These are phyloP conservation scores for Conticribra weissflogii DNA, from an alignment of 108 stramenopile species.

Conservation along the genomic window DNA sequence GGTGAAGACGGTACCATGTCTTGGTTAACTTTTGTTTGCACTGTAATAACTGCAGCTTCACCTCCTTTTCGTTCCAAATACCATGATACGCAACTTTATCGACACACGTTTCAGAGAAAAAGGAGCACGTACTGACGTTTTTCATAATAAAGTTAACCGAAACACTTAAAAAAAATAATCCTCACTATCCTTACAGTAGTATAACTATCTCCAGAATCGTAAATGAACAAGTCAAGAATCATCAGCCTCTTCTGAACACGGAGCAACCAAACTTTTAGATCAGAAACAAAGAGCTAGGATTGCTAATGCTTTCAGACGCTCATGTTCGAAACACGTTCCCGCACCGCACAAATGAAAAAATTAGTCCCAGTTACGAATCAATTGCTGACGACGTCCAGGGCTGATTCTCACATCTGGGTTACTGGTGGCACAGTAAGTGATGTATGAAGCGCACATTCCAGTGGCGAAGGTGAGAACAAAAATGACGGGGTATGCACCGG, in stretches of 20 bases:
- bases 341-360: not conserved
- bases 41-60: no score
- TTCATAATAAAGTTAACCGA: not conserved
- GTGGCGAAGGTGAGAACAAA: slow-evolving; percentile 53
- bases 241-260: not conserved
- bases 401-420: slow-evolving; percentile 67
- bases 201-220: not conserved
- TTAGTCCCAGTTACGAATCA: slow-evolving; percentile 62
- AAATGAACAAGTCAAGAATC: not conserved
- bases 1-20: no score
- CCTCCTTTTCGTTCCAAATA: no score
- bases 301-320: no score
- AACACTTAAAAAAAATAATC: not conserved
- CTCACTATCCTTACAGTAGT: slow-evolving; percentile 18
- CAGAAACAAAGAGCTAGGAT: no score
- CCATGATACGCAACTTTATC: no score
- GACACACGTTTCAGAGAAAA: no score
- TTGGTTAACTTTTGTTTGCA: no score
- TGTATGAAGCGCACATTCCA: slow-evolving; percentile 48
- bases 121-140: no score
- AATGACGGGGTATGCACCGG: slow-evolving; percentile 79
- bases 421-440: slow-evolving; percentile 15
- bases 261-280: not conserved
- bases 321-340: slow-evolving; percentile 2
- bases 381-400: slow-evolving; percentile 52